Evolutionary conservation across 352 stramenopile genomes (phyloP).

Genomic region (Globisporangium camurandrum): DNA sequence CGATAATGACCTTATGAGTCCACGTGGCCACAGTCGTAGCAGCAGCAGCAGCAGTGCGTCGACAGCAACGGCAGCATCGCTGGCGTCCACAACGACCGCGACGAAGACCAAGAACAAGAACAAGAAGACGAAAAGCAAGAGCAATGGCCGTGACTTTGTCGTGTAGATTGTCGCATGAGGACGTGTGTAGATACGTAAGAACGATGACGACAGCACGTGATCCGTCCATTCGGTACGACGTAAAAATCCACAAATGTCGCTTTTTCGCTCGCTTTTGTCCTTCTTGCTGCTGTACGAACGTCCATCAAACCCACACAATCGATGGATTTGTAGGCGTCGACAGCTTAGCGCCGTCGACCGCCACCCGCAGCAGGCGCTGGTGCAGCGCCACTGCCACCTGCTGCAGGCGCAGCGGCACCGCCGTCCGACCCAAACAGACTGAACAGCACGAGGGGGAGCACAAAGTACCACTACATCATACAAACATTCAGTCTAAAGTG

Average conservation of each 20-base stretch:
- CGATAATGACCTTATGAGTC: no score
- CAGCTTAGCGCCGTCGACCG: slow-evolving; percentile 27
- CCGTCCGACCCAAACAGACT: slow-evolving; percentile 57
- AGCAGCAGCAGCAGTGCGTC: slow-evolving; percentile 3
- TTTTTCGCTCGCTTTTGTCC: no score
- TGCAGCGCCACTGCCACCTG: slow-evolving; percentile 16
- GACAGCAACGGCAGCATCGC: no score
- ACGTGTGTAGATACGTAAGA: not conserved
- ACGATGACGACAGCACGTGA: no score
- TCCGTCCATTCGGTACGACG: no score
- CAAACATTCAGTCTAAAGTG: no score
- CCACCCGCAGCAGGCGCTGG: slow-evolving; percentile 17
- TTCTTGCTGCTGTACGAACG: not conserved
- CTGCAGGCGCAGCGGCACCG: slow-evolving; percentile 26
- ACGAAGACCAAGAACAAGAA: not conserved
- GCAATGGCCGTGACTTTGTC: not conserved
- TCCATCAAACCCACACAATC: no score
- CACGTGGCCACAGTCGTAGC: not conserved
- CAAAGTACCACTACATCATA: slow-evolving; percentile 84
- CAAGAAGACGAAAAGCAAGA: not conserved
- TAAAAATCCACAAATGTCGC: no score
- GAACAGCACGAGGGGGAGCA: slow-evolving; percentile 71
- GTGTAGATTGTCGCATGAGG: not conserved
- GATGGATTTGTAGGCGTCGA: no score
- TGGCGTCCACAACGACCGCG: not conserved